Conservation (phyloP, 2,329 filamentous ascomycete species). For the Lasiodiplodia sp. region DNA sequence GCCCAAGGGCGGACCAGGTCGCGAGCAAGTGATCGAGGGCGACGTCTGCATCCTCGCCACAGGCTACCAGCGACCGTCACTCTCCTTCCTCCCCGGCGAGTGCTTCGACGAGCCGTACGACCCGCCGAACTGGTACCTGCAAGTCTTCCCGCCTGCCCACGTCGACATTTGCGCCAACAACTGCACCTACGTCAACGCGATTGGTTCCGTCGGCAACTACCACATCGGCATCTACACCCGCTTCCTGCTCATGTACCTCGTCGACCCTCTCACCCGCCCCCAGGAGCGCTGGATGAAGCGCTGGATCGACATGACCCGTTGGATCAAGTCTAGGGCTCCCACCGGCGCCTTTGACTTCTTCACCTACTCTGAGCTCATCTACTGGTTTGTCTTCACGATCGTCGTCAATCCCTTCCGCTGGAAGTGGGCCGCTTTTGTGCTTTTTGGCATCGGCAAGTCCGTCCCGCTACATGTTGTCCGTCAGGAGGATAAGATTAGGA, state of each 20-base stretch:
- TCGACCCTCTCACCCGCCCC: constrained; percentile 78
- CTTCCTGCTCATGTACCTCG: constrained; percentile 84
- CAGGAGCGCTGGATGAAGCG: constrained; percentile 77
- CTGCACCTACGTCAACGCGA: constrained; percentile 81
- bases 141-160: constrained; percentile 80
- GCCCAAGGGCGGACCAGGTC: constrained; percentile 76
- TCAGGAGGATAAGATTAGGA: constrained; percentile 68
- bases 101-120: constrained; percentile 76
- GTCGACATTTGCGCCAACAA: constrained; percentile 81
- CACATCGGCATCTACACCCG: constrained; percentile 91
- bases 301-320: constrained; percentile 84
- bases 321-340: constrained; percentile 73
- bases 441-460: constrained; percentile 74
- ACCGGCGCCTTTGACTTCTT: constrained; percentile 87
- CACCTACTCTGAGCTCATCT: constrained; percentile 83
- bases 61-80: constrained; percentile 76
- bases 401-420: constrained; percentile 84
- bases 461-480: constrained; percentile 72
- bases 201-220: constrained; percentile 84
- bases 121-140: constrained; percentile 87
- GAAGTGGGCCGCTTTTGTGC: constrained; percentile 88
- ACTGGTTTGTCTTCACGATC: constrained; percentile 85
- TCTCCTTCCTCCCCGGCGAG: constrained; percentile 76
- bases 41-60: constrained; percentile 86
- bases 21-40: constrained; percentile 69